Evolutionary conservation across 169 alveolate species (phyloP), one percentile per base, ranked within the genome.

Genomic region (Cyclospora cayetanensis): DNA sequence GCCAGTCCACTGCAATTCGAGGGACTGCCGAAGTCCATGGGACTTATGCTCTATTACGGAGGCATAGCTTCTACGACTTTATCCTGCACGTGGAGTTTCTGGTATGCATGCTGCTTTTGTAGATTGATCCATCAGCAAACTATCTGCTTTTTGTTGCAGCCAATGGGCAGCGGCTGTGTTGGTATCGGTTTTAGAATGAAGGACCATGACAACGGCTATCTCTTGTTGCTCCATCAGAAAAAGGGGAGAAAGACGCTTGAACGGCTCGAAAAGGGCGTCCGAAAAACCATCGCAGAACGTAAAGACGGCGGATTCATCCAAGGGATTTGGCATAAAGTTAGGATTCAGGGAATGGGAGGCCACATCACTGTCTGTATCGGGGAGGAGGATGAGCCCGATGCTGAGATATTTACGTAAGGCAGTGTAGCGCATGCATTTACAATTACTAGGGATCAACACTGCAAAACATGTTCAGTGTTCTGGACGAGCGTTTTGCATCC

Each of bases 141-240:
- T 0, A 42, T 5, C 25, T 31, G 7, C 84, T 0, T 29, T 22
- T 53, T 29, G 35, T 2, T 39, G 22, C 88, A 95, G 94, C 94
- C 97, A 27, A 94, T 74, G 79, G 95, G 95, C 66, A 94, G 94
- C 29, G 98, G 98, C 9, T 93, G 96, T 50, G 82, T 95, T 25
- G 98, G 98, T 20, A 82, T 97, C 12, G 97, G 96, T 46, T 97
- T 97, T 90, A 89, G 98, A 84, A 97, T 96, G 55, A 95, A 97
- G 72, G 98, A 96, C 68, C 93, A 93, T 29, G 96, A 96, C 60
- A 97, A 96, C 93, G 95, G 94, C 88, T 97, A 95, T 90, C 93
- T 97, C 91, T 96, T 97, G 60, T 95, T 85, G 66, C 84, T 97
- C 94, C 94, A 95, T 50, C 97, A 96, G 79, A 60, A 92, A 52